Conservation (phyloP, 139 green algal genomes). For the Chlorella sp. region DNA sequence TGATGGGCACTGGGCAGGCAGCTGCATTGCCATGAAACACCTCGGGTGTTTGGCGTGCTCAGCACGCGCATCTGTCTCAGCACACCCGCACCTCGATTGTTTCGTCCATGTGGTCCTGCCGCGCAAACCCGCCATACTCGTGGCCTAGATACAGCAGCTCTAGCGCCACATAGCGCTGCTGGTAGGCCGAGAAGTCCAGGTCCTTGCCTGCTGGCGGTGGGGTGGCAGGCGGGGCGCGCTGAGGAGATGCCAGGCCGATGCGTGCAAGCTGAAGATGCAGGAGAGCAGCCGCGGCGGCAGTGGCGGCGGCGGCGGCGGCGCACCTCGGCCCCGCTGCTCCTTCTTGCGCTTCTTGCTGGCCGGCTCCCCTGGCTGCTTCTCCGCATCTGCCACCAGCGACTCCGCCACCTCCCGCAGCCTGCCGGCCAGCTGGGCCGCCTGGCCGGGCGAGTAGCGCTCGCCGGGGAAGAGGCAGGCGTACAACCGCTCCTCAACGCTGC, state of each 20-base stretch:
- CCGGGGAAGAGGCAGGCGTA: neutral
- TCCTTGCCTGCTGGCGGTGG: neutral
- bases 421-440: neutral
- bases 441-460: neutral
- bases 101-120: slow-evolving; percentile 69
- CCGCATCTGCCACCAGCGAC: neutral
- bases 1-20: no score
- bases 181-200: slow-evolving; percentile 44
- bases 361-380: neutral
- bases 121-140: slow-evolving; percentile 83
- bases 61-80: no score
- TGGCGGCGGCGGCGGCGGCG: neutral
- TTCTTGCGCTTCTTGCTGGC: slow-evolving; percentile 3
- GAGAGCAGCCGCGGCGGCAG: neutral
- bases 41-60: no score
- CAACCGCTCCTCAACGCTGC: slow-evolving; percentile 4
- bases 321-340: slow-evolving; percentile 1
- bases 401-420: slow-evolving; percentile 16
- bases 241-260: neutral
- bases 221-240: neutral
- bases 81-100: slow-evolving; percentile 80
- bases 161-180: slow-evolving; percentile 77
- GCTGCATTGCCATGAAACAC: no score
- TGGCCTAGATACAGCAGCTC: slow-evolving; percentile 86
- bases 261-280: neutral